Evolutionary conservation across 2,329 filamentous ascomycete species (phyloP).

Genomic region (Aureobasidium zeae): DNA sequence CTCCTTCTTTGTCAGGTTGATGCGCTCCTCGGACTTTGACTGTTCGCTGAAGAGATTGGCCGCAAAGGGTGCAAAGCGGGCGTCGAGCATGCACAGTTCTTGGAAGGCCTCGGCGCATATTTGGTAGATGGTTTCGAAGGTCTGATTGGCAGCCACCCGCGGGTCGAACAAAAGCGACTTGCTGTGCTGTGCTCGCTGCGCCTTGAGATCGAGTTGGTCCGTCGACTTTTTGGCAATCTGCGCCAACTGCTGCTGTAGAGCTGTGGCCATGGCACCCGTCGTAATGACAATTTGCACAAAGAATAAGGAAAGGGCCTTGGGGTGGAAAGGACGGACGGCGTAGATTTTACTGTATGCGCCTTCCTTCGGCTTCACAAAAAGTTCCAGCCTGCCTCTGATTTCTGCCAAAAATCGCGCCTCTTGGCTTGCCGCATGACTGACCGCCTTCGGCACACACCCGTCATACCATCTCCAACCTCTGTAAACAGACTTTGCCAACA

Average conservation of each 20-base stretch:
- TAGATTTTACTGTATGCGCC: no score
- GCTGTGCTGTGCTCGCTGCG: conserved; percentile 82
- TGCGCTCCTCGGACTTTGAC: conserved; percentile 80
- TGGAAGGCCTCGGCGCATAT: conserved; percentile 84
- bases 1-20: conserved; percentile 69
- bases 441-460: not conserved
- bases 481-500: conserved; percentile 3
- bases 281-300: not conserved
- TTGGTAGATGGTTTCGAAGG: conserved; percentile 78
- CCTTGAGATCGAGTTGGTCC: conserved; percentile 82
- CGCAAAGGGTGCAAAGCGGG: conserved; percentile 64
- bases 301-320: not conserved
- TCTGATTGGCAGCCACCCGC: conserved; percentile 74
- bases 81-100: conserved; percentile 80
- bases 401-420: conserved; percentile 14
- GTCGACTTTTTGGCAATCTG: conserved; percentile 84
- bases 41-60: conserved; percentile 84
- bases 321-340: no score
- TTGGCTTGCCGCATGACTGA: no score
- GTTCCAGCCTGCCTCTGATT: no score
- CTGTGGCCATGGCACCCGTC: conserved; percentile 57
- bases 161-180: conserved; percentile 93
- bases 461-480: not conserved
- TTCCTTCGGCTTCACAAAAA: conserved; percentile 2
- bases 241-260: conserved; percentile 88